Evolutionary conservation across 2,329 filamentous ascomycete genomes (phyloP).

Genomic region (Tolypocladium tundrense): DNA sequence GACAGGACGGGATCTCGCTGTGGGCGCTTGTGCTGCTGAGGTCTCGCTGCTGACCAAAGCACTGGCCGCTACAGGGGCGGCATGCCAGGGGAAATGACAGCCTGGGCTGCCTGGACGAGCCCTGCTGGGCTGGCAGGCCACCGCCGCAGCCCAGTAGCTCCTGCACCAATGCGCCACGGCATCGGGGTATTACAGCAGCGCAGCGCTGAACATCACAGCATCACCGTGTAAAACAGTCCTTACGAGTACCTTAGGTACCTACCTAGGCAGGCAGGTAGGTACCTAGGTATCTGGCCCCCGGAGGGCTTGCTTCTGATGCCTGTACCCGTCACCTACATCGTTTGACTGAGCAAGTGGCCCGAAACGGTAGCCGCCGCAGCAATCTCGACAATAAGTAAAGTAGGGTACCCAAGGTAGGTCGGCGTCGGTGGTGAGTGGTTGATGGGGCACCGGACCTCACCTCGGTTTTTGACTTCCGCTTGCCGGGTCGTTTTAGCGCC

Average conservation of each 20-base stretch:
- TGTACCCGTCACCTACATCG: not conserved
- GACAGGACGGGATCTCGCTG: constrained; percentile 3
- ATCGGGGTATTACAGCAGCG: not conserved
- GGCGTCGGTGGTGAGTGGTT: not conserved
- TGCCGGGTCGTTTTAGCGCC: constrained; percentile 26
- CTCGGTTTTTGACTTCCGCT: not conserved
- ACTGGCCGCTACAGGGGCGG: constrained; percentile 5
- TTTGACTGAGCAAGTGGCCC: not conserved
- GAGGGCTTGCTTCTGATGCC: not conserved
- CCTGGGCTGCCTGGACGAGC: not conserved
- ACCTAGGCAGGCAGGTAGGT: too few relatives aligned
- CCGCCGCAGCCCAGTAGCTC: not conserved
- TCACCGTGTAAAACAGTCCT: not conserved
- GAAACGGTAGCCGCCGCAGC: not conserved
- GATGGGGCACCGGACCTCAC: not conserved
- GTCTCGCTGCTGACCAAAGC: constrained; percentile 4
- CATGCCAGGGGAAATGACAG: not conserved
- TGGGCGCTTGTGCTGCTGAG: not conserved
- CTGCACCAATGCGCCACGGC: not conserved
- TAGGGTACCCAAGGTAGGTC: not conserved
- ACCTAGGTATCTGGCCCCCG: not conserved
- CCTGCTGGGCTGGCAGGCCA: not conserved
- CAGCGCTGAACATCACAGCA: not conserved
- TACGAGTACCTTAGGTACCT: too few relatives aligned
- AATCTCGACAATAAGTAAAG: not conserved